phyloP scores from a whole-genome alignment of 331 rosid genomes.

The Malus hybrid region DNA sequence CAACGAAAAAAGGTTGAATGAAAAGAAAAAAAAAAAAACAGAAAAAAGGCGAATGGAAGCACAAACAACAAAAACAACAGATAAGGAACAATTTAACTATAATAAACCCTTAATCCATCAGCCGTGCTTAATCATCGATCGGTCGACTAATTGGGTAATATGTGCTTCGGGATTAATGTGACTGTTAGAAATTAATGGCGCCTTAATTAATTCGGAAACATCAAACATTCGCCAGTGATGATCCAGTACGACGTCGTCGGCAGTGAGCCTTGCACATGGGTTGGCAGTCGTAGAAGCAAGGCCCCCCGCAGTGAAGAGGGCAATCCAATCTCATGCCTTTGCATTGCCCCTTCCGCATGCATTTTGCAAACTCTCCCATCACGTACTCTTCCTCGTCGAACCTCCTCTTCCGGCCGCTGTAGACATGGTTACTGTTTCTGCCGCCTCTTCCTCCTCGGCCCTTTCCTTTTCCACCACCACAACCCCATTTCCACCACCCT shows the following conservation, averaged over 20 bases:
- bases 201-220: neutral
- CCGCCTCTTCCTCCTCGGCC: slow-evolving; percentile 10
- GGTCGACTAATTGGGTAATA: neutral
- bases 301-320: slow-evolving; percentile 86
- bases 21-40: too few relatives aligned
- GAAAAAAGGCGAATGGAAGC: neutral
- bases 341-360: slow-evolving; percentile 59
- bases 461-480: slow-evolving; percentile 35
- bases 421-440: neutral
- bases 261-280: slow-evolving; percentile 84
- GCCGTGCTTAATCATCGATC: neutral
- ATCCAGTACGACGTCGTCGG: slow-evolving; percentile 16
- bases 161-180: neutral
- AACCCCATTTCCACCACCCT: slow-evolving; percentile 79
- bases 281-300: slow-evolving; percentile 82
- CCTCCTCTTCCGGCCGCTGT: slow-evolving; percentile 20
- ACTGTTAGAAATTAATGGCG: neutral
- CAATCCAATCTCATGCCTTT: slow-evolving; percentile 75
- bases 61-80: neutral
- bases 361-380: slow-evolving; percentile 70
- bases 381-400: slow-evolving; percentile 33
- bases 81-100: neutral
- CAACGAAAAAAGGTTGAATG: too few relatives aligned
- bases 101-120: neutral
- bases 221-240: neutral